These are phyloP conservation scores for Parietaria judaica DNA, from an alignment of 306 rosid genomes.

Conservation along the genomic window DNA sequence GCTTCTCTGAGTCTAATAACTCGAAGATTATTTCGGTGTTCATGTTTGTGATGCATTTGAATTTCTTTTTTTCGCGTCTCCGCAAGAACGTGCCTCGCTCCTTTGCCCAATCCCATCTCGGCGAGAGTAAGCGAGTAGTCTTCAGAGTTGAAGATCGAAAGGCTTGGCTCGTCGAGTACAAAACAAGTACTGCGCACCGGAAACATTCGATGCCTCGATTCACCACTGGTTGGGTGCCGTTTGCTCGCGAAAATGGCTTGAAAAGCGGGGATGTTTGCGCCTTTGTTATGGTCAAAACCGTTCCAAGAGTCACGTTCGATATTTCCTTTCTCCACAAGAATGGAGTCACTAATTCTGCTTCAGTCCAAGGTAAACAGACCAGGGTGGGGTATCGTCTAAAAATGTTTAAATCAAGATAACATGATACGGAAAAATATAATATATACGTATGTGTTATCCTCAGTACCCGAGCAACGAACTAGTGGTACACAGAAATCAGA, in stretches of 20 bases:
- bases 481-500: no score
- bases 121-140: background rate
- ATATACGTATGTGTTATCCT: no score
- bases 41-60: background rate
- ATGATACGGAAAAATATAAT: no score
- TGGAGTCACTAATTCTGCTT: no score
- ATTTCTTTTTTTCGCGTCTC: background rate
- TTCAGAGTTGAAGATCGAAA: background rate
- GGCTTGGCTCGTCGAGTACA: background rate
- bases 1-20: background rate
- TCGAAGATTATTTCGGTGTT: background rate
- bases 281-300: background rate
- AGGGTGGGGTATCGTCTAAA: no score
- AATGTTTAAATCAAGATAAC: no score
- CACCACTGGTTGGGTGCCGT: background rate
- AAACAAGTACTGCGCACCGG: no score
- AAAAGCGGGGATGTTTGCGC: conserved; percentile 9
- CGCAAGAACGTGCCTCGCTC: background rate
- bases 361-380: background rate
- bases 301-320: background rate
- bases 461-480: no score
- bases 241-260: conserved; percentile 5
- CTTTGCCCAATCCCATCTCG: background rate
- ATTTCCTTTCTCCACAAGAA: background rate
- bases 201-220: background rate